A percentile compares a stretch with the other conserved stretches of the same genome.
Evolutionary conservation across 23 red algal genomes (phyloP).

Genomic region (Cyanidium caldarium): DNA sequence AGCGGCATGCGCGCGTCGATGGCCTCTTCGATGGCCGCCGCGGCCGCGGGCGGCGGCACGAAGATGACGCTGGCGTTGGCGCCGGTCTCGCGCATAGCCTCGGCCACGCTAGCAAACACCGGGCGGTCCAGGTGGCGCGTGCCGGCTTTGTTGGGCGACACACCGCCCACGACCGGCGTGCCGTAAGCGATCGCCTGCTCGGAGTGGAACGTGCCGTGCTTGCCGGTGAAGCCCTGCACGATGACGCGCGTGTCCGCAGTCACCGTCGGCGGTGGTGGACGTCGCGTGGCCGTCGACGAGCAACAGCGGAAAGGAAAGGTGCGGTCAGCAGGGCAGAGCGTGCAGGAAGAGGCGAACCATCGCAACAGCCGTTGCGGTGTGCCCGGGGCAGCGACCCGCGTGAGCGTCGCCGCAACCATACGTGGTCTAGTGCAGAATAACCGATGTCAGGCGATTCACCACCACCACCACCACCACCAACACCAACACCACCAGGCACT

Average conservation of each 20-base stretch:
- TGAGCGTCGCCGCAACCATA: too few species aligned
- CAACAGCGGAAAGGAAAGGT: too few species aligned
- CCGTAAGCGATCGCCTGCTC: slow-evolving; percentile 89
- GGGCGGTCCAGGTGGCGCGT: slow-evolving; percentile 67
- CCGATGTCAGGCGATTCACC: too few species aligned
- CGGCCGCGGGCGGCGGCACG: slow-evolving; percentile 75
- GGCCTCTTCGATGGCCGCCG: slow-evolving; percentile 91
- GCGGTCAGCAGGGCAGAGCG: too few species aligned
- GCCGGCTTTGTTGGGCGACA: slow-evolving; percentile 73
- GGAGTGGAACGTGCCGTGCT: slow-evolving; percentile 93
- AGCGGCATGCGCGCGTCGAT: slow-evolving; percentile 76
- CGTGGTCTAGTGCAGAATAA: too few species aligned
- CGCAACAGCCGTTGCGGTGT: too few species aligned
- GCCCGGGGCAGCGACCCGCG: too few species aligned
- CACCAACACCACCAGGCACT: too few species aligned
- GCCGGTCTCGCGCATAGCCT: slow-evolving; percentile 57
- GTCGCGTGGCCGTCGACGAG: too few species aligned
- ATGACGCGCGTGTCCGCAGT: slow-evolving; percentile 63
- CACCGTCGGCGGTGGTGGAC: slow-evolving; percentile 66
- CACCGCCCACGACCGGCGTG: slow-evolving; percentile 79
- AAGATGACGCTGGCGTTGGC: slow-evolving; percentile 85
- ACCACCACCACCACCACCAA: too few species aligned
- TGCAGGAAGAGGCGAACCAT: too few species aligned
- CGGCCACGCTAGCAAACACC: slow-evolving; percentile 78
- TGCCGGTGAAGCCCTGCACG: slow-evolving; percentile 96